Conservation (phyloP, 1,284 basidiomycete species). For the Pholiota adiposa region DNA sequence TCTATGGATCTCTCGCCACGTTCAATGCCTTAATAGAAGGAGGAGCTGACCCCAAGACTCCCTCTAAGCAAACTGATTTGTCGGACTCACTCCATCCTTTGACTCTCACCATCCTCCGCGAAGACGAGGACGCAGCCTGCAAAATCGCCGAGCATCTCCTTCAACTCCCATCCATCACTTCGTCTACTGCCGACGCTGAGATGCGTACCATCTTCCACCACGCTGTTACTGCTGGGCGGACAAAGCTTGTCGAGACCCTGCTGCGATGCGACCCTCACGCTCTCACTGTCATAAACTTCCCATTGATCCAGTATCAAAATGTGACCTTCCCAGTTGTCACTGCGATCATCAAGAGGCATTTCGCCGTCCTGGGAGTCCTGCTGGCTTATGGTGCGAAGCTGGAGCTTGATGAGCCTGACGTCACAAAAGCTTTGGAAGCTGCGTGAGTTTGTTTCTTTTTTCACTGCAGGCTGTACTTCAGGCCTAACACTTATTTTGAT, state of each 20-base stretch:
- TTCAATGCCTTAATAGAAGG: constrained; percentile 51
- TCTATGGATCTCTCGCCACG: constrained; percentile 46
- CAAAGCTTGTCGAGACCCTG: constrained; percentile 48
- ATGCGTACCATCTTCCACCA: constrained; percentile 54
- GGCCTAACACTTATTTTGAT: constrained; percentile 6
- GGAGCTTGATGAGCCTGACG: constrained; percentile 30
- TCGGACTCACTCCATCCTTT: constrained; percentile 46
- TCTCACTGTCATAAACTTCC: constrained; percentile 49
- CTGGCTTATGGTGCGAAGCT: constrained; percentile 35
- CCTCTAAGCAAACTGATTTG: constrained; percentile 31
- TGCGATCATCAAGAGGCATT: constrained; percentile 24
- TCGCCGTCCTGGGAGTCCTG: constrained; percentile 27
- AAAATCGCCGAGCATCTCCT: constrained; percentile 51
- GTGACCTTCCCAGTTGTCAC: constrained; percentile 31
- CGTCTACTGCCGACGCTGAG: constrained; percentile 49
- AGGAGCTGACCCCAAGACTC: constrained; percentile 45
- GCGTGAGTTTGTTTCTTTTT: constrained; percentile 27
- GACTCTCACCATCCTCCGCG: constrained; percentile 48
- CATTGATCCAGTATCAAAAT: constrained; percentile 30
- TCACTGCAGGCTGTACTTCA: not conserved
- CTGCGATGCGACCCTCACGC: constrained; percentile 54
- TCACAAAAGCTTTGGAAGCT: constrained; percentile 31
- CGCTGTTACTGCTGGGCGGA: constrained; percentile 42
- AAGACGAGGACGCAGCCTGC: constrained; percentile 46
- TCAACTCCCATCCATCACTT: constrained; percentile 45